Base-by-base conservation (phyloP, 768 basidiomycete genomes). In the Tricholomella constricta region DNA sequence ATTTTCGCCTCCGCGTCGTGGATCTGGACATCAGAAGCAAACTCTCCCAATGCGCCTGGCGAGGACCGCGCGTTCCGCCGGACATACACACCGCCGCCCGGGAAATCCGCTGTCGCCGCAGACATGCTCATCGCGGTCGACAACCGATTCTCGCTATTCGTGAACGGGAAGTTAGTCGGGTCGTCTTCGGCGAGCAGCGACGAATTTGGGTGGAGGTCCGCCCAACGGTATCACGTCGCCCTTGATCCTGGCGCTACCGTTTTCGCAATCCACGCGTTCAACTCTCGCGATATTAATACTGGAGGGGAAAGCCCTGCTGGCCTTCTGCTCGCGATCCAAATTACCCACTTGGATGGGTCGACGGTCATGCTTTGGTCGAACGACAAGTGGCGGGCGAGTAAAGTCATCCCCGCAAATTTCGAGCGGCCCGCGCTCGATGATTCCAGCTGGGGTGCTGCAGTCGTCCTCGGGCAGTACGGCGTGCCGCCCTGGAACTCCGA, bases 1-100 rank as follows among this genome's bases (percentile, higher is more conserved):
- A 44, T 55, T 4, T 65, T 69, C 42, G 59, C 55, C 4, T 15
- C 25, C 27, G 48, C 62, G 36, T 58, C 56, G 1, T 69, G 69
- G 67, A 70, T 69, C 31, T 70, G 67, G 67, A 65, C 65, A 1
- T 6, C 41, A 0, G 67, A 68, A 50, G 23, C 55, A 10, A 17
- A 29, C 19, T 29, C 49, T 2, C 41, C 49, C 12, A 14, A 6
- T 11, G 49, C 49, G 6, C 49, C 49, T 23, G 7, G 17, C 7
- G 49, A 22, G n/a, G 40, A 43, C n/a, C 29, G 40, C 2, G 49
- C 29, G 10, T 51, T 51, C 26, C 49, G 49, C 11, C 22, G 17
- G 43, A 51, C 49, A 4, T 51, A 51, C 23, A 35, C 42, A n/a
- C 49, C 49, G 2, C 49, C 49, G 1, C 23, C 49, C 5, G 49